phyloP scores from a whole-genome alignment of 2,329 filamentous ascomycete species.

The Dryadomyces sulphureus region DNA sequence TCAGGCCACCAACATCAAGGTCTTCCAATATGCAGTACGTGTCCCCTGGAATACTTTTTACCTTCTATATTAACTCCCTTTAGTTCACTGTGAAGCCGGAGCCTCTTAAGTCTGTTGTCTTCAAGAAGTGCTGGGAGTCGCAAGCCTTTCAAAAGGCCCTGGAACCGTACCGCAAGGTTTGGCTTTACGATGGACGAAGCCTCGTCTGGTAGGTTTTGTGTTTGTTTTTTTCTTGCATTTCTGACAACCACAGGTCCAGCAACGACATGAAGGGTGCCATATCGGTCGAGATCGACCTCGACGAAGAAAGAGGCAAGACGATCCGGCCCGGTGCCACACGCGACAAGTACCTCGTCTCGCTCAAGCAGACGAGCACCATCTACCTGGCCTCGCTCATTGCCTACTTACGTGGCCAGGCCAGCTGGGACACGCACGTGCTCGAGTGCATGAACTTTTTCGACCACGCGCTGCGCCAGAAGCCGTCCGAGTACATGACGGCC shows the following conservation, averaged over 20 bases:
- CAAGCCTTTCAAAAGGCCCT: slow-evolving; percentile 41
- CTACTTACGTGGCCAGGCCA: slow-evolving; percentile 47
- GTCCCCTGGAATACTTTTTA: not conserved
- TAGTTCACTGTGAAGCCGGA: slow-evolving; percentile 54
- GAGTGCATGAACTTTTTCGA: slow-evolving; percentile 82
- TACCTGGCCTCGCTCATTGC: slow-evolving; percentile 49
- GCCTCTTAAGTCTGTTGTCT: slow-evolving; percentile 45
- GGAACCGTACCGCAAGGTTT: slow-evolving; percentile 29
- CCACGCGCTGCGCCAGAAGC: slow-evolving; percentile 71
- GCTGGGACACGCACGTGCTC: slow-evolving; percentile 52
- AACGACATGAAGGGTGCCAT: slow-evolving; percentile 26
- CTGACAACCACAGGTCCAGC: slow-evolving; percentile 18
- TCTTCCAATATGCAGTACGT: slow-evolving; percentile 78
- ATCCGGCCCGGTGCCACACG: slow-evolving; percentile 19
- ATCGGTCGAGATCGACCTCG: slow-evolving; percentile 54
- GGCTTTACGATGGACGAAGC: slow-evolving; percentile 72
- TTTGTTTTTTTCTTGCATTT: not conserved
- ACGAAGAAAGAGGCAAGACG: slow-evolving; percentile 36
- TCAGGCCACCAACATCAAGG: slow-evolving; percentile 17
- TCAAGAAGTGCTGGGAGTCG: slow-evolving; percentile 66
- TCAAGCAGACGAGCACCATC: slow-evolving; percentile 53
- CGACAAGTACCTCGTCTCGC: slow-evolving; percentile 41
- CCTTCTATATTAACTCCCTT: not conserved
- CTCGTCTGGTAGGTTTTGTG: slow-evolving; percentile 57
- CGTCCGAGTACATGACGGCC: slow-evolving; percentile 48